phyloP scores from a whole-genome alignment of 2,329 filamentous ascomycete species.

The Pestalotiopsis sp. region DNA sequence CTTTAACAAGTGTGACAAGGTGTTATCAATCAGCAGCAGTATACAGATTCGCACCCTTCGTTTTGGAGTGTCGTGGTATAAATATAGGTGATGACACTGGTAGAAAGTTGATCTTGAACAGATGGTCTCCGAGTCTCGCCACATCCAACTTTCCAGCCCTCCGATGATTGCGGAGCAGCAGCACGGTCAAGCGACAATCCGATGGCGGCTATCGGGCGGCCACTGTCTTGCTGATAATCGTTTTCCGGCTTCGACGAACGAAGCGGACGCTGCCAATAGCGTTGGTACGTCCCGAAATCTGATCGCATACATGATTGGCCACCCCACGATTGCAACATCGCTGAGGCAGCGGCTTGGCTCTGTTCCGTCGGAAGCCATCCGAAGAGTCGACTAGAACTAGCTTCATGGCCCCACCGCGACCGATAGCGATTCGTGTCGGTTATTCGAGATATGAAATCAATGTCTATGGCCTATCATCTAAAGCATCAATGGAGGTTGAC shows the following conservation, averaged over 20 bases:
- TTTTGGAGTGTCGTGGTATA: neutral
- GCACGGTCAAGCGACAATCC: neutral
- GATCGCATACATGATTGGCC: neutral
- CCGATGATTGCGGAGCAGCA: neutral
- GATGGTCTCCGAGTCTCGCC: neutral
- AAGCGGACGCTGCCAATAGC: neutral
- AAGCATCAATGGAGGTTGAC: neutral
- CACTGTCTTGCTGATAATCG: neutral
- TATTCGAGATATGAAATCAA: neutral
- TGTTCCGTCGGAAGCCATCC: conserved; percentile 1
- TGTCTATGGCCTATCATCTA: neutral
- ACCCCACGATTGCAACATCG: neutral
- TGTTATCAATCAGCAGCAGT: neutral
- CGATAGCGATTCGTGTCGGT: neutral
- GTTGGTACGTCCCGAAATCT: neutral
- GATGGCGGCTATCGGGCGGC: neutral
- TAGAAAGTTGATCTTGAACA: neutral
- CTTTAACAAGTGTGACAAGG: neutral
- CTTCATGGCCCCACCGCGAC: neutral
- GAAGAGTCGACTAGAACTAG: neutral
- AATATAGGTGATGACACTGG: neutral
- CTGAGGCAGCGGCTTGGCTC: neutral
- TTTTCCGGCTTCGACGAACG: neutral
- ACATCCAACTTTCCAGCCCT: neutral
- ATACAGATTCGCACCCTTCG: neutral